Evolutionary conservation across 202 grass and related monocot species (phyloP).

Genomic region (Schoenoplectus tabernaemontani): DNA sequence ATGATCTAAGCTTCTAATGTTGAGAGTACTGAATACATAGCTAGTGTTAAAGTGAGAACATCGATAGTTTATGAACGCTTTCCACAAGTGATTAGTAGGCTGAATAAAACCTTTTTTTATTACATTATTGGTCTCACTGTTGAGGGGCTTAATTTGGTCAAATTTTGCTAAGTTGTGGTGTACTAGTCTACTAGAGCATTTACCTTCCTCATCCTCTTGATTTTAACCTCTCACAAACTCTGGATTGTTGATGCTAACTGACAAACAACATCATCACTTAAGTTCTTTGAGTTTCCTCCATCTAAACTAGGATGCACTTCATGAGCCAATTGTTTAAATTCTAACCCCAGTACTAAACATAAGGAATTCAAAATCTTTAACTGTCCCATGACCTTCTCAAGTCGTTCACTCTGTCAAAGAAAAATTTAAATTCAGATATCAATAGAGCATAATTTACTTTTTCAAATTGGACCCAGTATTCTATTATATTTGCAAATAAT

Average conservation of each 20-base stretch:
- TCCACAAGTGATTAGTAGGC: neutral
- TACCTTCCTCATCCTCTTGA: constrained; percentile 73
- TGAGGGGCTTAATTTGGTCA: neutral
- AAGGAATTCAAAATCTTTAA: constrained; percentile 54
- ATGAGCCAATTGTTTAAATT: constrained; percentile 46
- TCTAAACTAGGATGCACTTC: constrained; percentile 49
- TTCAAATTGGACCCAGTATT: neutral
- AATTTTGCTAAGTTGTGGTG: neutral
- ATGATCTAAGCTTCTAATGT: neutral
- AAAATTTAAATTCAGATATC: constrained; percentile 1
- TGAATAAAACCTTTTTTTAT: neutral
- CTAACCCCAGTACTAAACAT: constrained; percentile 45
- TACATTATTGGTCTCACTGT: neutral
- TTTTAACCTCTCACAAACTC: constrained; percentile 41
- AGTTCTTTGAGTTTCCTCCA: constrained; percentile 42
- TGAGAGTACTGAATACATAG: neutral
- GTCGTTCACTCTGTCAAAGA: constrained; percentile 41
- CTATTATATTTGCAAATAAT: neutral
- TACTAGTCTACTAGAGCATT: neutral
- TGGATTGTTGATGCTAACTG: constrained; percentile 32
- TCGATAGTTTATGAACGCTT: neutral
- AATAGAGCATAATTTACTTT: neutral
- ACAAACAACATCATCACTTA: constrained; percentile 42
- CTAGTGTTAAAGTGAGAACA: neutral
- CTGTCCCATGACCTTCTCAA: constrained; percentile 54